These are phyloP conservation scores for Podospora fimiseda DNA, from an alignment of 495 filamentous ascomycete species.

Conservation along the genomic window DNA sequence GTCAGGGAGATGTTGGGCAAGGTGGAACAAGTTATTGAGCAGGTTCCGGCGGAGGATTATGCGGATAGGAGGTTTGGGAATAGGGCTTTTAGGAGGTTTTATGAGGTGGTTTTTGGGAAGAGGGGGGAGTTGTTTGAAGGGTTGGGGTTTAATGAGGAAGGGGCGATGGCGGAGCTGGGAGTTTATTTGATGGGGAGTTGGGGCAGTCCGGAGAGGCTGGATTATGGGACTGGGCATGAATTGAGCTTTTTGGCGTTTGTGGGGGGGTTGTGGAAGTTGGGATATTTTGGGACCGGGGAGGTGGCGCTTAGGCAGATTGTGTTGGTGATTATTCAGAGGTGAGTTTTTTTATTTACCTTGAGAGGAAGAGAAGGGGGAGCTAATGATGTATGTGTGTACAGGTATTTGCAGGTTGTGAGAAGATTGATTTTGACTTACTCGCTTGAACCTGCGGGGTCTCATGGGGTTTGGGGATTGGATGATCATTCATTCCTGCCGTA, in stretches of 20 bases:
- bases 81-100: slow-evolving; percentile 78
- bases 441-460: slow-evolving; percentile 90
- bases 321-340: too few species aligned
- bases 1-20: slow-evolving; percentile 56
- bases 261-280: slow-evolving; percentile 83
- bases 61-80: slow-evolving; percentile 83
- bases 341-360: too few species aligned
- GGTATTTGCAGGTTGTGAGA: slow-evolving; percentile 76
- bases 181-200: slow-evolving; percentile 82
- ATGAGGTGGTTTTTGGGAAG: slow-evolving; percentile 57
- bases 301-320: too few species aligned
- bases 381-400: slow-evolving; percentile 78
- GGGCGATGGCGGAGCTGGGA: slow-evolving; percentile 52
- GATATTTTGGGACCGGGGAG: slow-evolving; percentile 48
- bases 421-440: slow-evolving; percentile 85
- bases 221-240: slow-evolving; percentile 96
- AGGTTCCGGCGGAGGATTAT: slow-evolving; percentile 76
- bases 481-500: slow-evolving; percentile 97
- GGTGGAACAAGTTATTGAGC: slow-evolving; percentile 61
- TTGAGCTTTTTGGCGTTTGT: slow-evolving; percentile 90
- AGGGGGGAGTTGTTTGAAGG: slow-evolving; percentile 49
- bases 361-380: slow-evolving; percentile 42
- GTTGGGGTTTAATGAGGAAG: slow-evolving; percentile 17
- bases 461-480: slow-evolving; percentile 94
- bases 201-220: slow-evolving; percentile 80